Percentiles rank a stretch among this genome's conserved stretches.
Conservation (phyloP, 176 grass and related monocot genomes). For the Puya raimondii region DNA sequence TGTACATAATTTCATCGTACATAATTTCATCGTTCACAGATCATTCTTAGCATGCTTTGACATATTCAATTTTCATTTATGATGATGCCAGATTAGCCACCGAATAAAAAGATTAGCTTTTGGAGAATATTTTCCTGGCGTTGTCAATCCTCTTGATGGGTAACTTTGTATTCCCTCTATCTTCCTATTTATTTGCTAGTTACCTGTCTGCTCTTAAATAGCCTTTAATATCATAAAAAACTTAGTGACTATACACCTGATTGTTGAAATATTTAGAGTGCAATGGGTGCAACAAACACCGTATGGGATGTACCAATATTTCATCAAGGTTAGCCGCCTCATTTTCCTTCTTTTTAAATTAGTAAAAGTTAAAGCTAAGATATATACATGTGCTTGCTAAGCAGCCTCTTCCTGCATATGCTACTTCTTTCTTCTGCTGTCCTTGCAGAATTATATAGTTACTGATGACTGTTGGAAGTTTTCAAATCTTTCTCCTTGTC, state of each 20-base stretch:
- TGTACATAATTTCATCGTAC: not conserved
- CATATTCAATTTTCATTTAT: conserved; percentile 4
- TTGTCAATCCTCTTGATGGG: conserved; percentile 89
- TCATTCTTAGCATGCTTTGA: not conserved
- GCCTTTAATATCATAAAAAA: not conserved
- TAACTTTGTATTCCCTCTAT: conserved; percentile 36
- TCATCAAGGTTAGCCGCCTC: conserved; percentile 70
- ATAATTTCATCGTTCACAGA: not conserved
- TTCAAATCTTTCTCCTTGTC: not conserved
- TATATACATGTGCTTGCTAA: not conserved
- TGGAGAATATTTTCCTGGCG: conserved; percentile 88
- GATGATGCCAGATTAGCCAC: conserved; percentile 70
- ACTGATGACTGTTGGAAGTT: not conserved
- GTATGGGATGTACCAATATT: conserved; percentile 98
- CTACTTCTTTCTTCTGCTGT: not conserved
- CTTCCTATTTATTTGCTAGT: conserved; percentile 6
- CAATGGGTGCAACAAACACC: conserved; percentile 67
- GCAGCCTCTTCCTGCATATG: not conserved
- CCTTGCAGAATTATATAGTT: not conserved
- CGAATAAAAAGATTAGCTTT: conserved; percentile 84
- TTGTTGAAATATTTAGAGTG: conserved; percentile 40
- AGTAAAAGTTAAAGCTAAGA: not conserved
- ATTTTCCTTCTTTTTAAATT: conserved; percentile 7
- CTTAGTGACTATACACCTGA: conserved; percentile 15
- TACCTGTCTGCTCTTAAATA: not conserved